Evolutionary conservation across 192 early-diverging fungal genomes (phyloP).

Genomic region (Backusella liffmaniae): DNA sequence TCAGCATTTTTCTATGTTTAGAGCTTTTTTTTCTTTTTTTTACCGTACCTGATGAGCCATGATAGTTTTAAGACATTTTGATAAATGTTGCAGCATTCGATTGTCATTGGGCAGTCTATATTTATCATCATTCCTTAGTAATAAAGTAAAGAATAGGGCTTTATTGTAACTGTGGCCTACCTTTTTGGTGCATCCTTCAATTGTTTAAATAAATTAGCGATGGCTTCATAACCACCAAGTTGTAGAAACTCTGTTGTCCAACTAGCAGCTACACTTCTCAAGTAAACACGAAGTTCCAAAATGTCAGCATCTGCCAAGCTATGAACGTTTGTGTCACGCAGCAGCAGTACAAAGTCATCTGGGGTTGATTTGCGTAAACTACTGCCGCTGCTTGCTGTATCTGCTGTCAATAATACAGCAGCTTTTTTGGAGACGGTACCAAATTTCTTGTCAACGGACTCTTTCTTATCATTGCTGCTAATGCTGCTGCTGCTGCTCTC

Average conservation of each 20-base stretch:
- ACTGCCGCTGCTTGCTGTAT: neutral
- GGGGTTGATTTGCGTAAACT: conserved; percentile 15
- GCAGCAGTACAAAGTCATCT: conserved; percentile 22
- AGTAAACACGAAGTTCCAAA: conserved; percentile 25
- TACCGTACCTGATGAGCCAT: conserved; percentile 38
- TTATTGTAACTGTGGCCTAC: neutral
- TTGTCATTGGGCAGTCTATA: conserved; percentile 30
- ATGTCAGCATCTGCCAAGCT: conserved; percentile 29
- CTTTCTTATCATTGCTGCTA: neutral
- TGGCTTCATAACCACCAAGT: conserved; percentile 28
- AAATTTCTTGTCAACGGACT: neutral
- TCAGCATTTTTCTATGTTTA: neutral
- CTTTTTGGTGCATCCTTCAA: conserved; percentile 36
- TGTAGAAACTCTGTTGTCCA: conserved; percentile 35
- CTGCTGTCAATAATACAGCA: neutral
- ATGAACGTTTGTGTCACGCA: conserved; percentile 14
- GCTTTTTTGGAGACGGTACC: conserved; percentile 3
- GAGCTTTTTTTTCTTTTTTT: neutral
- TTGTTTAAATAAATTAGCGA: conserved; percentile 30
- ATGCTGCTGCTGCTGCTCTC: neutral
- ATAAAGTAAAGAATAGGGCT: neutral
- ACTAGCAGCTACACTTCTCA: conserved; percentile 31
- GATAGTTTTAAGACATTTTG: conserved; percentile 38
- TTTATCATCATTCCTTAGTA: neutral
- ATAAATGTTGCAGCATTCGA: conserved; percentile 35